Conservation (phyloP, 805 yeast species). For the Lipomyces spencermartinsiae region DNA sequence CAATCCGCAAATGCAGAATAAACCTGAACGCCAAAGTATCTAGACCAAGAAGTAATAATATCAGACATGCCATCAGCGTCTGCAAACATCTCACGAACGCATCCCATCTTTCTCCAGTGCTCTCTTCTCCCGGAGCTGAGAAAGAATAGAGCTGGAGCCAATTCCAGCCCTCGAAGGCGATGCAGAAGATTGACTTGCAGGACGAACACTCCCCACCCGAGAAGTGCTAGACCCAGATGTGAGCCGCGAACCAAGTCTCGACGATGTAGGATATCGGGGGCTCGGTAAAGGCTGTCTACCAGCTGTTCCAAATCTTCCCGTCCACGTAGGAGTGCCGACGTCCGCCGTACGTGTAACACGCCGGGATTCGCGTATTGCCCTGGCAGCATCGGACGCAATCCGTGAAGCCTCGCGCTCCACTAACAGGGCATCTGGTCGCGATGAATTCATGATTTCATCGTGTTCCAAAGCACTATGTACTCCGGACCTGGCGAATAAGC, state of each 20-base stretch:
- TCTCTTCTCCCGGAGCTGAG: slow-evolving; percentile 54
- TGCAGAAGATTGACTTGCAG: slow-evolving; percentile 3
- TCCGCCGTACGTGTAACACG: slow-evolving; percentile 53
- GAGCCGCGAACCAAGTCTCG: neutral
- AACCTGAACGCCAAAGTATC: neutral
- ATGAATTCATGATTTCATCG: slow-evolving; percentile 70
- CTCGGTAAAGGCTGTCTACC: slow-evolving; percentile 24
- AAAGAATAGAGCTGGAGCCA: slow-evolving; percentile 57
- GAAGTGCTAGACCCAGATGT: neutral
- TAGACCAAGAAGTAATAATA: neutral
- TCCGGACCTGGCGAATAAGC: slow-evolving; percentile 71
- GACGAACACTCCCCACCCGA: neutral
- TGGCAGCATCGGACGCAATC: slow-evolving; percentile 67
- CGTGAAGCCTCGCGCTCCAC: slow-evolving; percentile 69
- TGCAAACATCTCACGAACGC: neutral
- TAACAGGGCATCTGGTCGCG: slow-evolving; percentile 58
- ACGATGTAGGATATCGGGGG: slow-evolving; percentile 13
- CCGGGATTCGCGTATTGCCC: slow-evolving; percentile 64
- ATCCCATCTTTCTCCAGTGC: slow-evolving; percentile 43
- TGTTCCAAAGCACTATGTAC: slow-evolving; percentile 79
- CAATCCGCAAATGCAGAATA: neutral
- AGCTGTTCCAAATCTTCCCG: slow-evolving; percentile 80
- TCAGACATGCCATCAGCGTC: neutral
- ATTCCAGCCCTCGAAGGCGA: slow-evolving; percentile 40
- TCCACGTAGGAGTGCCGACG: slow-evolving; percentile 93